Conservation (phyloP, 1,139 yeast genomes). For the Arxiozyma telluris region DNA sequence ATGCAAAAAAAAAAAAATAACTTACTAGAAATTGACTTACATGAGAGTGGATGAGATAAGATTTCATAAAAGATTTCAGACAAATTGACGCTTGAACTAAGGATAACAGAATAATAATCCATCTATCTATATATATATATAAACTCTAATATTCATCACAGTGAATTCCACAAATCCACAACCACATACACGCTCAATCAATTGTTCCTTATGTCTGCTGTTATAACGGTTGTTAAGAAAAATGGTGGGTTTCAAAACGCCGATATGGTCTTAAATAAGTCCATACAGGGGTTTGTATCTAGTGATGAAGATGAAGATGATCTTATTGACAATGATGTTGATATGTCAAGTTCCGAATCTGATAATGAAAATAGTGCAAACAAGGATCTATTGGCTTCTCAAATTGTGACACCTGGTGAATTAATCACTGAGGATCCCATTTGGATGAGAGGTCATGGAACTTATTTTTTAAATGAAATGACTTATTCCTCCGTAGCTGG, state of each 20-base stretch:
- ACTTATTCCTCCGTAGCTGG: conserved; percentile 95
- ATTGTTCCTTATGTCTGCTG: conserved; percentile 20
- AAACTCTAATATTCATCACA: background rate
- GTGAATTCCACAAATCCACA: background rate
- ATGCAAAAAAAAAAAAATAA: no score
- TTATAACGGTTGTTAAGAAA: conserved; percentile 23
- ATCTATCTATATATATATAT: no score
- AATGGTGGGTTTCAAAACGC: conserved; percentile 23
- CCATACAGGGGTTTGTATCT: background rate
- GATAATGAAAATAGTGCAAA: conserved; percentile 16
- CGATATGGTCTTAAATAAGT: conserved; percentile 7
- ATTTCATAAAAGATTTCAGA: no score
- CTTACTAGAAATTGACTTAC: no score
- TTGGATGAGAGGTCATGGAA: conserved; percentile 99
- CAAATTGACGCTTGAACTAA: no score
- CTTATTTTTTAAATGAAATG: conserved; percentile 58
- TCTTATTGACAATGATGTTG: conserved; percentile 2
- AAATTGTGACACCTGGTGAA: conserved; percentile 92
- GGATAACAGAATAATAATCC: no score
- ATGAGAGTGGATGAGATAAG: no score
- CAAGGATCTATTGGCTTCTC: conserved; percentile 23
- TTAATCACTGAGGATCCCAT: conserved; percentile 87
- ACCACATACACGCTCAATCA: background rate
- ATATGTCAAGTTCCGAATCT: conserved; percentile 14
- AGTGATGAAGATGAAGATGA: conserved; percentile 11